Evolutionary conservation across 2,329 filamentous ascomycete species (phyloP).

Genomic region (Stylonectria norvegica): DNA sequence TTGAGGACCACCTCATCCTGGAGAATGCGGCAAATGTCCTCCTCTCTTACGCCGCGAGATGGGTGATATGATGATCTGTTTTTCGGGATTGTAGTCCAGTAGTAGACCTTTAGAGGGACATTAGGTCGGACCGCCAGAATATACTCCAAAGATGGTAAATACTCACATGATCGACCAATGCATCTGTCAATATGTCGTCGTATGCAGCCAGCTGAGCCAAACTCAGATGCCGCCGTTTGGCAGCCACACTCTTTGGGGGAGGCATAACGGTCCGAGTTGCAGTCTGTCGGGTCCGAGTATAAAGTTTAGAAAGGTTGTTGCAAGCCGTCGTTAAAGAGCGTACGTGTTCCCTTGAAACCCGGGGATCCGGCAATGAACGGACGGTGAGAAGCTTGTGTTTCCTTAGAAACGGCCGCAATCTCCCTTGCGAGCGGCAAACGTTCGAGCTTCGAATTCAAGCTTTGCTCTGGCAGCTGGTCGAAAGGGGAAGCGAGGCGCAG

Average conservation of each 20-base stretch:
- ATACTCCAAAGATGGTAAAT: not conserved
- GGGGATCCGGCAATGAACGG: not conserved
- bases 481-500: slow-evolving; percentile 10
- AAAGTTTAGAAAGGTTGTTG: not conserved
- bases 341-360: not conserved
- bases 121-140: slow-evolving; percentile 19
- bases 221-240: slow-evolving; percentile 71
- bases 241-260: slow-evolving; percentile 32
- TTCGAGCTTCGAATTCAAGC: too few species aligned
- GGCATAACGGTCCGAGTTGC: slow-evolving; percentile 29
- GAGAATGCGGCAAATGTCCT: slow-evolving; percentile 59
- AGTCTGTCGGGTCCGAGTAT: too few species aligned
- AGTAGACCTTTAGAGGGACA: slow-evolving; percentile 66
- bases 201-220: slow-evolving; percentile 85
- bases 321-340: not conserved
- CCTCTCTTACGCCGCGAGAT: slow-evolving; percentile 71
- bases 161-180: slow-evolving; percentile 89
- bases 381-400: not conserved
- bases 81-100: slow-evolving; percentile 95
- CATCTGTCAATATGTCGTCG: slow-evolving; percentile 94
- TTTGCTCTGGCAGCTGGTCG: not conserved
- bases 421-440: too few species aligned
- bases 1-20: slow-evolving; percentile 67
- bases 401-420: not conserved
- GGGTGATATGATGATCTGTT: slow-evolving; percentile 84